These are phyloP conservation scores for Eucalyptus tenuipes DNA, from an alignment of 345 rosid species.

Conservation along the genomic window DNA sequence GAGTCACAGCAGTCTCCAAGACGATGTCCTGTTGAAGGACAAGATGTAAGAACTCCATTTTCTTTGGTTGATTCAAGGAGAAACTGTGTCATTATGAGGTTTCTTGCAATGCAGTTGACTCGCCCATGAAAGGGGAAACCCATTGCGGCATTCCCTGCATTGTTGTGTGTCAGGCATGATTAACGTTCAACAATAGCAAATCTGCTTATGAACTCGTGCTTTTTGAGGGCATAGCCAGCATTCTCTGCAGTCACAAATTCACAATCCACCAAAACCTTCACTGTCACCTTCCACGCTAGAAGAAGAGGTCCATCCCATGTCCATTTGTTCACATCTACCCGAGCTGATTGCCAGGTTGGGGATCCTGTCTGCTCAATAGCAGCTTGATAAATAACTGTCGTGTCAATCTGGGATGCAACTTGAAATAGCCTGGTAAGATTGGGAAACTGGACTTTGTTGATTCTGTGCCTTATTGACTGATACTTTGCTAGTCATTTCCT, in stretches of 20 bases:
- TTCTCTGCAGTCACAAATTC: not conserved
- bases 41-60: not conserved
- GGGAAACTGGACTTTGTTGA: not conserved
- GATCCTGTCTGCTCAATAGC: not conserved
- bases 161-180: not conserved
- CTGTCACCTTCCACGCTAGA: not conserved
- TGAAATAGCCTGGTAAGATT: not conserved
- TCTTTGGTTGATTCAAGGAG: not conserved
- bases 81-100: not conserved
- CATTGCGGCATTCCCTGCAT: not conserved
- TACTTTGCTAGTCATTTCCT: not conserved
- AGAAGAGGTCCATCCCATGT: not conserved
- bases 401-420: not conserved
- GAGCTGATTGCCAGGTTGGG: not conserved
- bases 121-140: not conserved
- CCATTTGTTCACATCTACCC: not conserved
- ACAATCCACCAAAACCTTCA: not conserved
- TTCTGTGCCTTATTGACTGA: not conserved
- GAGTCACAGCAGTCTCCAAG: not conserved
- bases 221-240: not conserved
- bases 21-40: not conserved
- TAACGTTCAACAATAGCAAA: not conserved
- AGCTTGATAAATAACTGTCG: not conserved
- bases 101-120: not conserved
- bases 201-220: not conserved